phyloP scores from a whole-genome alignment of 1,139 yeast species.

The Lodderomyces oxycetoniae region DNA sequence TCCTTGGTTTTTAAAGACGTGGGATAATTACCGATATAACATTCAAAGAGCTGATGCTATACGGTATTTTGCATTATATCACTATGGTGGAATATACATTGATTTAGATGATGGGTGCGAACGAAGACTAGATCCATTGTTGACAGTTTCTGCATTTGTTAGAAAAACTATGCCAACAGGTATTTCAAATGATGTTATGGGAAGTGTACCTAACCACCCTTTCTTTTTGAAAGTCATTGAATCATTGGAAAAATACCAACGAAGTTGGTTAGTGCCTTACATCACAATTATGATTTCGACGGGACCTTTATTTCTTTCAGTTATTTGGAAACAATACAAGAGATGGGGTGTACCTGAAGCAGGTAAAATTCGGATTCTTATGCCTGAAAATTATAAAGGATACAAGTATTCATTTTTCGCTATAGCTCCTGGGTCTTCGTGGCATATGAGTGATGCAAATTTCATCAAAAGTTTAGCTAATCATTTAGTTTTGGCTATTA shows the following conservation, averaged over 20 bases:
- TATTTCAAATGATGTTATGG: constrained; percentile 90
- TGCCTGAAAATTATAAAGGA: constrained; percentile 68
- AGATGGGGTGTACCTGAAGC: constrained; percentile 69
- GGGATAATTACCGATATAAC: constrained; percentile 73
- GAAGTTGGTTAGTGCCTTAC: constrained; percentile 79
- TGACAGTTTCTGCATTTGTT: constrained; percentile 79
- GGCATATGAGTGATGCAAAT: constrained; percentile 86
- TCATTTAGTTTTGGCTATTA: constrained; percentile 65
- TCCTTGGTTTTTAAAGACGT: constrained; percentile 81
- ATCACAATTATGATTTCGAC: constrained; percentile 91
- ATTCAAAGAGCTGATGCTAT: constrained; percentile 93
- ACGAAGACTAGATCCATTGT: constrained; percentile 69
- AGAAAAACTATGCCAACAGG: constrained; percentile 90
- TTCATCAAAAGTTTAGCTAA: constrained; percentile 65
- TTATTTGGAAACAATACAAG: constrained; percentile 82
- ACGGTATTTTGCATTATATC: constrained; percentile 75
- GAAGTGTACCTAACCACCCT: constrained; percentile 81
- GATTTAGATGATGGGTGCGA: constrained; percentile 89
- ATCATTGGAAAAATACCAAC: constrained; percentile 56
- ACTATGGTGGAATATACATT: constrained; percentile 86
- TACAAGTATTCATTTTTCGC: constrained; percentile 59
- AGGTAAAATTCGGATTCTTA: constrained; percentile 59
- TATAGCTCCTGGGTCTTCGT: constrained; percentile 74
- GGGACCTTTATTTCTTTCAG: constrained; percentile 84
- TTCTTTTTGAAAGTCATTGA: constrained; percentile 71